Percentiles rank a stretch among this genome's conserved stretches.
Evolutionary conservation across 768 basidiomycete species (phyloP).

Genomic region (Galerina sulciceps): DNA sequence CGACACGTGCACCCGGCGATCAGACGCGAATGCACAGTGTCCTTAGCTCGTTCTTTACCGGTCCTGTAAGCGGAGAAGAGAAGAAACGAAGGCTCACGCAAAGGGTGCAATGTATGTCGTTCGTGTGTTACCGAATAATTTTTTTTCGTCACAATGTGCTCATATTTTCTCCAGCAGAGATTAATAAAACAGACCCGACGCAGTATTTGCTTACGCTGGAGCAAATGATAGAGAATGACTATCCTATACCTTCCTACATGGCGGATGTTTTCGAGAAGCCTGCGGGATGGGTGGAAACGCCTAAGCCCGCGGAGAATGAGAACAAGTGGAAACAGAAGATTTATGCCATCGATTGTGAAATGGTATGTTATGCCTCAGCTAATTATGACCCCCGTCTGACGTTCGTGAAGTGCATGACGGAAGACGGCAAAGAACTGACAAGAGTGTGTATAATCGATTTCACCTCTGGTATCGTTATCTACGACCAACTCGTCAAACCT

Average conservation of each 20-base stretch:
- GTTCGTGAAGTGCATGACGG: constrained; percentile 74
- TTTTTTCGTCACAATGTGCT: neutral
- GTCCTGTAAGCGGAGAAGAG: constrained; percentile 80
- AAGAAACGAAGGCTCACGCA: constrained; percentile 65
- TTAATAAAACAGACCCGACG: constrained; percentile 63
- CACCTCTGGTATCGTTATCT: constrained; percentile 70
- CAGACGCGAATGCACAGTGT: constrained; percentile 84
- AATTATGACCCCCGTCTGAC: neutral
- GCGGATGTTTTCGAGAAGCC: constrained; percentile 69
- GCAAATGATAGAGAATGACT: constrained; percentile 95
- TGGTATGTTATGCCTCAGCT: constrained; percentile 58
- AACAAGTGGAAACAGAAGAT: constrained; percentile 52
- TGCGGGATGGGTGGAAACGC: constrained; percentile 84
- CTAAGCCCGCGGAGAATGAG: constrained; percentile 38
- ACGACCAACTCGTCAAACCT: constrained; percentile 91
- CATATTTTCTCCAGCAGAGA: constrained; percentile 50
- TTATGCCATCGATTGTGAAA: constrained; percentile 94
- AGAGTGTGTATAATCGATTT: constrained; percentile 86
- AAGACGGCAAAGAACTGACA: constrained; percentile 88
- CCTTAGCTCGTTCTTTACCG: constrained; percentile 80
- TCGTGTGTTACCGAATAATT: neutral
- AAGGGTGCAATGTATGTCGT: constrained; percentile 39
- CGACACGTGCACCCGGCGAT: constrained; percentile 93
- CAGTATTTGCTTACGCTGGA: constrained; percentile 77
- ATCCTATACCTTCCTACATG: constrained; percentile 86